phyloP scores from a whole-genome alignment of 495 filamentous ascomycete species.

The Aspergillus incahuasiensis region DNA sequence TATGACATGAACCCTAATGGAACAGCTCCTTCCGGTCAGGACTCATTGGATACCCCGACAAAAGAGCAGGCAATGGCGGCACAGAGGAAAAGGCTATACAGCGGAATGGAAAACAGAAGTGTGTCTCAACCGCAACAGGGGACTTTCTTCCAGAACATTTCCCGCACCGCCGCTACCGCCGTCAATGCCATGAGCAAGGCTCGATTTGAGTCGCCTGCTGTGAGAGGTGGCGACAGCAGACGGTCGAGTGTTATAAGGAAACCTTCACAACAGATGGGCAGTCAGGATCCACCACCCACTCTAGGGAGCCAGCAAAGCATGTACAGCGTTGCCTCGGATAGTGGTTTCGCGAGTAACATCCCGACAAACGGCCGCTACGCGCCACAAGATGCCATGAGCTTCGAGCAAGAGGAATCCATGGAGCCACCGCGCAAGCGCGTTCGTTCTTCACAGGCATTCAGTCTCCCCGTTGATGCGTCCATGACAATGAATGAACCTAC shows the following conservation, averaged over 20 bases:
- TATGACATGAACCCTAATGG: slow-evolving; percentile 84
- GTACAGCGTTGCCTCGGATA: slow-evolving; percentile 58
- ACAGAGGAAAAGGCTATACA: slow-evolving; percentile 85
- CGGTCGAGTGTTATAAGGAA: slow-evolving; percentile 47
- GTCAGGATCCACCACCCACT: slow-evolving; percentile 56
- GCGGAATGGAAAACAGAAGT: slow-evolving; percentile 59
- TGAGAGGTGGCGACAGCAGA: slow-evolving; percentile 48
- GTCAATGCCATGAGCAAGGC: slow-evolving; percentile 95
- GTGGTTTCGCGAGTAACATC: slow-evolving; percentile 53
- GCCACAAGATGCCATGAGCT: slow-evolving; percentile 44
- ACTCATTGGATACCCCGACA: slow-evolving; percentile 81
- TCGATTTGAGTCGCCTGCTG: slow-evolving; percentile 80
- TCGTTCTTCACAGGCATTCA: slow-evolving; percentile 44
- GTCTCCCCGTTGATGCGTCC: slow-evolving; percentile 32
- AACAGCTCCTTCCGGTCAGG: slow-evolving; percentile 52
- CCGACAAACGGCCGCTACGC: slow-evolving; percentile 36
- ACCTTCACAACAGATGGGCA: slow-evolving; percentile 57
- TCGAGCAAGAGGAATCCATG: slow-evolving; percentile 49
- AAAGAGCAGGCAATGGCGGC: slow-evolving; percentile 99
- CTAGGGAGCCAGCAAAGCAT: slow-evolving; percentile 65
- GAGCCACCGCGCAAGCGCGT: slow-evolving; percentile 87
- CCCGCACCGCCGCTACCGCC: slow-evolving; percentile 82
- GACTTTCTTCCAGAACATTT: slow-evolving; percentile 96
- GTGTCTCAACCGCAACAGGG: slow-evolving; percentile 63
- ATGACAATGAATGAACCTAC: slow-evolving; percentile 51